phyloP scores from a whole-genome alignment of 192 early-diverging fungal species.

The Coemansia sp. region DNA sequence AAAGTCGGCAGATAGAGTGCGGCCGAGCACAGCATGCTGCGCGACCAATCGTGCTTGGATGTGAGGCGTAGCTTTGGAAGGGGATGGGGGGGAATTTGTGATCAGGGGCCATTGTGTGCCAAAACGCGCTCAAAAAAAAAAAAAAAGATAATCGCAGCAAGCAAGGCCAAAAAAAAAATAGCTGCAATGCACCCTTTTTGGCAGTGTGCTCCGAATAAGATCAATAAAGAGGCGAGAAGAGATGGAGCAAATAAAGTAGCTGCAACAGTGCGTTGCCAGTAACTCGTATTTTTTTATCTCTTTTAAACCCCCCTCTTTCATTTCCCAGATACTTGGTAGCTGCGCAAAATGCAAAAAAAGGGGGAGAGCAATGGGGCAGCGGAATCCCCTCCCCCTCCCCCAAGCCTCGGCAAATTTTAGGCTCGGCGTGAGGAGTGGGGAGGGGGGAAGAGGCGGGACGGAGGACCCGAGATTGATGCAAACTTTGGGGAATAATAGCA shows the following conservation, averaged over 20 bases:
- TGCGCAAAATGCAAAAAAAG: background rate
- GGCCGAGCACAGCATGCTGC: conserved; percentile 4
- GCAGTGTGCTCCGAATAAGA: background rate
- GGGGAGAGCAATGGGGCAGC: too few relatives aligned
- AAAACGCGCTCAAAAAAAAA: background rate
- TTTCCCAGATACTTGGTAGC: background rate
- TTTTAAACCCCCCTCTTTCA: background rate
- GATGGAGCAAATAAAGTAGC: background rate
- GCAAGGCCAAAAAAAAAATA: background rate
- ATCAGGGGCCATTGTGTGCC: conserved; percentile 4
- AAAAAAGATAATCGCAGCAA: too few relatives aligned
- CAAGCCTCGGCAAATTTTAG: conserved; percentile 1
- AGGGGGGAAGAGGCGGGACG: background rate
- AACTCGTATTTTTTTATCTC: background rate
- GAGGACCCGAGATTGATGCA: conserved; percentile 6
- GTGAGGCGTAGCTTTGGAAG: background rate
- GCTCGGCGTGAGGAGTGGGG: background rate
- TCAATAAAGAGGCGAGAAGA: background rate
- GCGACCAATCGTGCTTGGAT: conserved; percentile 1
- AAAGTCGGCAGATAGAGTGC: conserved; percentile 10
- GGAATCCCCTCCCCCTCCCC: background rate
- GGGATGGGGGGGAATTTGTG: background rate
- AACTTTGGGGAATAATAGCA: conserved; percentile 8
- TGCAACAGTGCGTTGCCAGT: conserved; percentile 8
- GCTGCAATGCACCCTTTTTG: conserved; percentile 7